These are phyloP conservation scores for Pezicula rhizophila DNA, from an alignment of 2,329 filamentous ascomycete species.

Conservation along the genomic window DNA sequence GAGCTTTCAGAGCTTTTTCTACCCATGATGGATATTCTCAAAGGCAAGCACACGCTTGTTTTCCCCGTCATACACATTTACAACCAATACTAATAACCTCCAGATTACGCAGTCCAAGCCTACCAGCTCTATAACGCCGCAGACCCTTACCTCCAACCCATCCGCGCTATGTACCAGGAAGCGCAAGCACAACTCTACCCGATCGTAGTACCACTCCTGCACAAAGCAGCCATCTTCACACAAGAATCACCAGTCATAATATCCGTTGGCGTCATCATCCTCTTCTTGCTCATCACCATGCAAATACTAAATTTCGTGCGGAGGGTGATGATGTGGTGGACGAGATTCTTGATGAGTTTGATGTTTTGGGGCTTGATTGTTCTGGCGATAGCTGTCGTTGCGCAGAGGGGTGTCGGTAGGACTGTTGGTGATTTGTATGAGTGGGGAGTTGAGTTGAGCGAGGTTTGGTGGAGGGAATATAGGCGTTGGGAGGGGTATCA, in stretches of 20 bases:
- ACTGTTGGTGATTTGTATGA: conserved; percentile 54
- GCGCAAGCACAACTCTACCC: conserved; percentile 9
- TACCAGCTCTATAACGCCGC: conserved; percentile 12
- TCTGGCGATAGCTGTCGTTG: conserved; percentile 49
- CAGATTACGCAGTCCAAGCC: conserved; percentile 3
- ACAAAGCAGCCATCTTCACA: conserved; percentile 8
- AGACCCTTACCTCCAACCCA: conserved; percentile 15
- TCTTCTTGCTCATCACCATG: conserved; percentile 57
- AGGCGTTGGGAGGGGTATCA: conserved; percentile 43
- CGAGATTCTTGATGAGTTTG: conserved; percentile 57
- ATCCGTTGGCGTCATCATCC: conserved; percentile 48
- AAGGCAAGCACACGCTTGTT: no score
- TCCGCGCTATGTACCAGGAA: conserved; percentile 3
- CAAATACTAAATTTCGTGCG: conserved; percentile 64
- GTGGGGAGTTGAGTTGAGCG: conserved; percentile 42
- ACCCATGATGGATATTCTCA: no score
- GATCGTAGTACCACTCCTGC: conserved; percentile 15
- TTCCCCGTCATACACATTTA: no score
- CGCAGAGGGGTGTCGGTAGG: conserved; percentile 59
- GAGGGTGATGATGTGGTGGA: conserved; percentile 71
- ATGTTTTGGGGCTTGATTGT: conserved; percentile 58
- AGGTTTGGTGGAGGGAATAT: conserved; percentile 53
- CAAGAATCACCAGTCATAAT: conserved; percentile 29
- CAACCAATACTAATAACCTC: no score
- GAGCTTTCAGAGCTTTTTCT: no score